phyloP scores from a whole-genome alignment of 164 flowering plant species.

The Buxus sempervirens region DNA sequence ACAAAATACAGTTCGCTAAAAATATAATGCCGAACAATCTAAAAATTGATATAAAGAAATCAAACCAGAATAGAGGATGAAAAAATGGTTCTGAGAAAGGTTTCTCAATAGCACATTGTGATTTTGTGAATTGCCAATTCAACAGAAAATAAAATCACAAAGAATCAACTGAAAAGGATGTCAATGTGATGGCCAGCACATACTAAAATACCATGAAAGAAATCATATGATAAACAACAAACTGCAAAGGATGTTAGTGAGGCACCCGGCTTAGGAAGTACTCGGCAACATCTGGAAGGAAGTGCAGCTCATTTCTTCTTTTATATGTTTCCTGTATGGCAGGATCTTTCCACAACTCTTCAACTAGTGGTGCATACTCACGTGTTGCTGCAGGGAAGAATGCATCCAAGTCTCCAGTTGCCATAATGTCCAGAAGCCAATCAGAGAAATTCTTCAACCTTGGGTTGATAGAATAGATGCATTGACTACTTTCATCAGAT shows the following conservation, averaged over 20 bases:
- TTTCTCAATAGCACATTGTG: too few species aligned
- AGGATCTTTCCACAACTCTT: conserved; percentile 95
- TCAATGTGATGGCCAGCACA: too few species aligned
- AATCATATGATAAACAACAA: neutral
- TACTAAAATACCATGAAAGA: too few species aligned
- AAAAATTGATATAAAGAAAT: too few species aligned
- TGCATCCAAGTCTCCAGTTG: conserved; percentile 95
- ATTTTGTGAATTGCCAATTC: too few species aligned
- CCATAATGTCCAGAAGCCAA: conserved; percentile 96
- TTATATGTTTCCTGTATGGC: conserved; percentile 85
- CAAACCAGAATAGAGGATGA: too few species aligned
- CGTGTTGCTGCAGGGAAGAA: conserved; percentile 99
- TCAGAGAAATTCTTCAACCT: conserved; percentile 94
- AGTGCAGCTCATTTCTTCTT: conserved; percentile 87
- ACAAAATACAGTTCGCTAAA: too few species aligned
- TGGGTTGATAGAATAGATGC: conserved; percentile 80
- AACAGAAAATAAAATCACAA: too few species aligned
- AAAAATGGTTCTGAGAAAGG: too few species aligned
- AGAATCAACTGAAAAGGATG: too few species aligned
- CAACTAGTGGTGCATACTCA: conserved; percentile 97
- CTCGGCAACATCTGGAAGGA: conserved; percentile 96
- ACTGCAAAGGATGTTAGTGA: neutral
- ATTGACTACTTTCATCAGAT: conserved; percentile 32
- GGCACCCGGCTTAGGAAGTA: conserved; percentile 88
- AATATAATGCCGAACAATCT: too few species aligned